Conservation (phyloP, 768 basidiomycete genomes). For the Lentinus tigrinus region DNA sequence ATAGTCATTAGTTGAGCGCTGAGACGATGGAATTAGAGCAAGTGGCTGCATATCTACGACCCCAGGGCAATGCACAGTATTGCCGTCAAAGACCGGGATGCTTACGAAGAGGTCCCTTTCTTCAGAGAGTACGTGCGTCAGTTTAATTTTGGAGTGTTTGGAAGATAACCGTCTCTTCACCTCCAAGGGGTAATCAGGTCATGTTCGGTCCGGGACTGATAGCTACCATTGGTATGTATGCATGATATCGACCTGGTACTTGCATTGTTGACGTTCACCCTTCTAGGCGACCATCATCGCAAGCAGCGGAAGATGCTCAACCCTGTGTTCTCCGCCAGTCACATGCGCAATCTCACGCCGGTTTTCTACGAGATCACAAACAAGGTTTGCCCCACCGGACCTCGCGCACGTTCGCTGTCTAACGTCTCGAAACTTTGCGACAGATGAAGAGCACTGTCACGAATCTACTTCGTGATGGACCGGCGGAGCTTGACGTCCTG, state of each 20-base stretch:
- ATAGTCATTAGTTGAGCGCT: no score
- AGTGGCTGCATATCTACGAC: slow-evolving; percentile 40
- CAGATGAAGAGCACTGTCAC: neutral
- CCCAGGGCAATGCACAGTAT: slow-evolving; percentile 47
- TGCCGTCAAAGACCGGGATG: slow-evolving; percentile 38
- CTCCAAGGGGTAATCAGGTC: slow-evolving; percentile 11
- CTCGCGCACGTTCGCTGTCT: no score
- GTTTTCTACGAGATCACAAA: slow-evolving; percentile 24
- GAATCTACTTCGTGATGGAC: neutral
- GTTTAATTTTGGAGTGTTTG: neutral
- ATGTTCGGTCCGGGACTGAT: slow-evolving; percentile 25
- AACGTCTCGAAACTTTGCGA: neutral
- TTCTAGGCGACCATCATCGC: slow-evolving; percentile 27
- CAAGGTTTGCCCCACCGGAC: slow-evolving; percentile 9
- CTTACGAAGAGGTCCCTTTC: slow-evolving; percentile 15
- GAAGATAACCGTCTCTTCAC: no score
- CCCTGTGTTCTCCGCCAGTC: slow-evolving; percentile 28
- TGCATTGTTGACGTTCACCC: no score
- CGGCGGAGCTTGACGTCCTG: slow-evolving; percentile 1
- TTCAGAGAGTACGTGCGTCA: slow-evolving; percentile 16
- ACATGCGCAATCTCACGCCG: slow-evolving; percentile 26
- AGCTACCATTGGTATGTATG: slow-evolving; percentile 20
- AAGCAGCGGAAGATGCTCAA: slow-evolving; percentile 32
- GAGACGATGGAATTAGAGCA: slow-evolving; percentile 19
- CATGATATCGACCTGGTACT: neutral